A percentile compares a stretch with the other conserved stretches of the same genome.
These are phyloP conservation scores for Lyophyllum shimeji DNA, from an alignment of 768 basidiomycete genomes.

Conservation along the genomic window DNA sequence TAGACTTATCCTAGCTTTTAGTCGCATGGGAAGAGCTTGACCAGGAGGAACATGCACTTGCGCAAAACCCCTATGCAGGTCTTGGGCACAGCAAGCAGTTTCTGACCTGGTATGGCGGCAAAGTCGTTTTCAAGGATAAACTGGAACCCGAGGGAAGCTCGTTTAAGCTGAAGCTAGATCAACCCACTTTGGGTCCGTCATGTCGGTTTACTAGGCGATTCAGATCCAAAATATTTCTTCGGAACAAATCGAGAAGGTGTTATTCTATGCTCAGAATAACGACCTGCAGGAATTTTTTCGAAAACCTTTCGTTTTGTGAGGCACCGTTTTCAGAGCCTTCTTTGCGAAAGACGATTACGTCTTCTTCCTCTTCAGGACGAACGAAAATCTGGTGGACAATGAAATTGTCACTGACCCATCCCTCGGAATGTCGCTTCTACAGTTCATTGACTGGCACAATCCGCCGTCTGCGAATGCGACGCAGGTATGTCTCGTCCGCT, in stretches of 20 bases:
- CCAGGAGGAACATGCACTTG: conserved; percentile 44
- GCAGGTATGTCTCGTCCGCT: conserved; percentile 44
- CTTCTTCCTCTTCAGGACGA: conserved; percentile 54
- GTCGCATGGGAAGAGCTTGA: conserved; percentile 66
- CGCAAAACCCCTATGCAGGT: conserved; percentile 30
- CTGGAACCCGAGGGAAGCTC: conserved; percentile 21
- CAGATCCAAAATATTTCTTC: conserved; percentile 58
- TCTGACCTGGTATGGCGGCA: conserved; percentile 59
- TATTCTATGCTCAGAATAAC: conserved; percentile 29
- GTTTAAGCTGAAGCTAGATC: conserved; percentile 46
- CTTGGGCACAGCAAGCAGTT: conserved; percentile 40
- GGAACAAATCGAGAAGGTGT: conserved; percentile 41
- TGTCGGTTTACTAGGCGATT: conserved; percentile 57
- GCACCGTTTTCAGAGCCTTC: conserved; percentile 57
- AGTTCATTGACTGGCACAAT: conserved; percentile 60
- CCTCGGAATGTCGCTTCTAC: conserved; percentile 31
- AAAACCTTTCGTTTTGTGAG: conserved; percentile 53
- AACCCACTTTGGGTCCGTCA: conserved; percentile 52
- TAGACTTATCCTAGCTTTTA: conserved; percentile 28
- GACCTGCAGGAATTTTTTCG: conserved; percentile 40
- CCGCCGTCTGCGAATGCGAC: conserved; percentile 40
- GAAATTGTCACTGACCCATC: conserved; percentile 9
- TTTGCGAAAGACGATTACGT: conserved; percentile 58
- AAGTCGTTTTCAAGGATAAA: conserved; percentile 51
- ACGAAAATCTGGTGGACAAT: conserved; percentile 36